Conservation (phyloP, 129 eudicot genomes). For the Saussurea involucrata region DNA sequence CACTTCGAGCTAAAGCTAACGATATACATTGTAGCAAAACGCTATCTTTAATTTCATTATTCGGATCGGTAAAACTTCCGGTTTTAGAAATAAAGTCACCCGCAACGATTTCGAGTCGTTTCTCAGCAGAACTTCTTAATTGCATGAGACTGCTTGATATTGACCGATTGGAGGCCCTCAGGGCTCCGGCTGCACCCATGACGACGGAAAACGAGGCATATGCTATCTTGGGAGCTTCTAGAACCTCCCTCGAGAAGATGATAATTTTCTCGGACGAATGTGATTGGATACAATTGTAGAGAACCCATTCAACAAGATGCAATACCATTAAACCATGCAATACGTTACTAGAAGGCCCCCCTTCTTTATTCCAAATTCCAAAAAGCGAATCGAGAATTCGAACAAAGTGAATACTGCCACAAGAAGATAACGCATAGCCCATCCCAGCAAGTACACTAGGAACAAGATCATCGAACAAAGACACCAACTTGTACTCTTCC, state of each 20-base stretch:
- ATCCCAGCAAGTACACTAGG: conserved; percentile 75
- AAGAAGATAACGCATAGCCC: conserved; percentile 71
- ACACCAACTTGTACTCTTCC: conserved; percentile 44
- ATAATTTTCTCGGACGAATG: conserved; percentile 51
- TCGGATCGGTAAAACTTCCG: conserved; percentile 12
- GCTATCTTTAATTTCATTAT: conserved; percentile 18
- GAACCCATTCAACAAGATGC: conserved; percentile 90
- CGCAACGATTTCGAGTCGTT: conserved; percentile 50
- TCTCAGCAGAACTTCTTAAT: conserved; percentile 58
- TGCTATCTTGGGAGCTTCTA: conserved; percentile 37
- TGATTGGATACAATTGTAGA: conserved; percentile 45
- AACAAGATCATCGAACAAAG: conserved; percentile 39
- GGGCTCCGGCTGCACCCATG: conserved; percentile 91
- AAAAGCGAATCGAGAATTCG: conserved; percentile 52
- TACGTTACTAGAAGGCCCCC: conserved; percentile 46
- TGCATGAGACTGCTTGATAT: conserved; percentile 45
- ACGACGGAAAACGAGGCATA: conserved; percentile 56
- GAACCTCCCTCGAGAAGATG: conserved; percentile 29
- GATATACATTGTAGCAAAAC: conserved; percentile 62
- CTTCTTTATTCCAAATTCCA: conserved; percentile 59
- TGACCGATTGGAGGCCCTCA: conserved; percentile 70
- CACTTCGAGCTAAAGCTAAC: conserved; percentile 73
- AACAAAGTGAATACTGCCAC: conserved; percentile 36
- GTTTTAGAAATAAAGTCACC: conserved; percentile 34
- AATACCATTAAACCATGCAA: conserved; percentile 71